These are phyloP conservation scores for Leishmania tarentolae DNA, from an alignment of 208 protist genomes.

Conservation along the genomic window DNA sequence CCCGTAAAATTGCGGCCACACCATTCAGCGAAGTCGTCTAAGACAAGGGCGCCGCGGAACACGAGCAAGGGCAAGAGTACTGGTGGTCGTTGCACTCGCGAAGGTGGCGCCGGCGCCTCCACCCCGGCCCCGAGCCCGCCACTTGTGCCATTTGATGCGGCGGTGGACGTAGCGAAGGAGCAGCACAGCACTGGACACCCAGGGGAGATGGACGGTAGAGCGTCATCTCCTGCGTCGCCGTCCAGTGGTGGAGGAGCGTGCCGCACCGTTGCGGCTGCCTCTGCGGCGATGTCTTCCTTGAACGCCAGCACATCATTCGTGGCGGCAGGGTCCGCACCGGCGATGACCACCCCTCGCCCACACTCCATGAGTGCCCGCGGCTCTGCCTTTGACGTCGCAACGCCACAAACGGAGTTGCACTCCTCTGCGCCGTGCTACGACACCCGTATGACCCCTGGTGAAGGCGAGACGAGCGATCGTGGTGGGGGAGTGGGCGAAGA, in stretches of 20 bases:
- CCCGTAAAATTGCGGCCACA: constrained; percentile 4
- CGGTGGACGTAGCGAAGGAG: not conserved
- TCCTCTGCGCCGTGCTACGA: constrained; percentile 17
- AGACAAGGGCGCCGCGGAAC: not conserved
- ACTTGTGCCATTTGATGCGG: not conserved
- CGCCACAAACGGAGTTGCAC: constrained; percentile 14
- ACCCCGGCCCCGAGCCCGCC: not conserved
- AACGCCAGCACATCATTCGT: not conserved
- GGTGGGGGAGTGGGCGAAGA: not conserved
- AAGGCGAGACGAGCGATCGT: not conserved
- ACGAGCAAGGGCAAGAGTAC: not conserved
- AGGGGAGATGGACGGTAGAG: not conserved
- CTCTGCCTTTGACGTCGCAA: constrained; percentile 5
- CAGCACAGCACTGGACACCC: not conserved
- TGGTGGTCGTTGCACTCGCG: not conserved
- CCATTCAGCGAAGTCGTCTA: constrained; percentile 3
- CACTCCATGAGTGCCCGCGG: constrained; percentile 8
- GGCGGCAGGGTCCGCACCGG: not conserved
- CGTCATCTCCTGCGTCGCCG: not conserved
- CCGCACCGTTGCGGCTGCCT: not conserved
- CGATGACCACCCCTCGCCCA: not conserved
- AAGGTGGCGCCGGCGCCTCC: not conserved
- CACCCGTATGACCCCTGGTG: not conserved
- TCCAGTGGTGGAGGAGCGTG: not conserved
- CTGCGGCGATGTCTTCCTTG: not conserved